Conservation (phyloP, 1,139 yeast species). For the Arxiozyma bovina region DNA sequence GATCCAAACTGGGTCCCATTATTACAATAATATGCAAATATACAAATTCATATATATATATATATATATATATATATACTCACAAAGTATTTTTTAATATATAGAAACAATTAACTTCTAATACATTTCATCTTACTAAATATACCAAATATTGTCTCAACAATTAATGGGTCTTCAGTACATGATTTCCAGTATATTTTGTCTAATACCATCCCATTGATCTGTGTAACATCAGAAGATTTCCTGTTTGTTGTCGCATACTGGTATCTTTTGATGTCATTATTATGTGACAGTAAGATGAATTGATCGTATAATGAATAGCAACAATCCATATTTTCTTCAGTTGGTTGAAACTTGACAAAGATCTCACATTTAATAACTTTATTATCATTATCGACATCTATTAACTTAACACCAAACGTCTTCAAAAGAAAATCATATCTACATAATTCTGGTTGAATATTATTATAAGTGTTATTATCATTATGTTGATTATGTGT, state of each 20-base stretch:
- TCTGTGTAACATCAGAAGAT: not conserved
- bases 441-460: not conserved
- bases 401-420: not conserved
- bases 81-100: no score
- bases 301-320: not conserved
- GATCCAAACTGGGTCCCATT: slow-evolving; percentile 16
- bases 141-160: not conserved
- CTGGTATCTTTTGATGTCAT: not conserved
- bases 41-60: not conserved
- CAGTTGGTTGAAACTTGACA: not conserved
- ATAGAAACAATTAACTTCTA: not conserved
- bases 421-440: not conserved
- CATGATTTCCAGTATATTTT: not conserved
- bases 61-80: not conserved
- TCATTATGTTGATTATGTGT: not conserved
- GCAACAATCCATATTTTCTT: not conserved
- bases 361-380: not conserved
- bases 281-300: not conserved
- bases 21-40: slow-evolving; percentile 2
- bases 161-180: not conserved
- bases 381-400: not conserved
- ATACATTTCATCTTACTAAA: not conserved
- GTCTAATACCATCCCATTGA: not conserved
- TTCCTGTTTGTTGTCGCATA: not conserved
- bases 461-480: no score